Evolutionary conservation across 1,284 basidiomycete species (phyloP), one percentile per base, ranked within the genome.

Genomic region (Pseudozyma hubeiensis): DNA sequence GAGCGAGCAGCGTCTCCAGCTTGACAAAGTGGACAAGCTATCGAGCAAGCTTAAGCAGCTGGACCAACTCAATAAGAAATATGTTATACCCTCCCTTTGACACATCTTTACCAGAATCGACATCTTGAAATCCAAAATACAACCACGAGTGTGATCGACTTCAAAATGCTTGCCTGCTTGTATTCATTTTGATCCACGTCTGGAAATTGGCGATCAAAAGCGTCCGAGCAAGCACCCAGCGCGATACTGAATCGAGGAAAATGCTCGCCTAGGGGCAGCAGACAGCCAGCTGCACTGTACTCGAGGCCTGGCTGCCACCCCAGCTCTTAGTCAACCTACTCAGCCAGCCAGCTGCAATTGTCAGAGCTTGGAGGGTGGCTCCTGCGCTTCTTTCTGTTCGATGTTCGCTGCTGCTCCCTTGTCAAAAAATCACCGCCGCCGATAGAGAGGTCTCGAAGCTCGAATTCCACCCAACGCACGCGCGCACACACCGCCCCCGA

Each of bases 81-180:
- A 37, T 41, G 49, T 51, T 59, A 45, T 34, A 24, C 33, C 53
- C 37, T 19, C 7, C n/a, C 1, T 44, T 7, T 13, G 13, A 8
- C 13, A 41, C 35, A 37, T 24, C 24, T 24, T 24, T 24, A 24
- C 4, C 24, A 37, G 14, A 3, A 37, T 37, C 14, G 14, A 37
- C 40, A 16, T 7, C 11, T 41, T 41, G 40, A 10, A 5, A 41
- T 13, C 7, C 11, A 5, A 10, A 41, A 41, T 41, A 41, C 40
- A 41, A n/a, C 2, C 9, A 10, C 7, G 11, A n/a, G 11, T 45
- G 59, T 69, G 60, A 69, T 69, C 61, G 66, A 68, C 19, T 64
- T 53, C 1, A 49, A 24, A 50, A 8, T 7, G 24, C 52, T 10
- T 24, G 24, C 24, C 24, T 24, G 24, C 24, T 48, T 61, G 54